A percentile compares a stretch with the other conserved stretches of the same genome.
Conservation (phyloP, 2,329 filamentous ascomycete genomes). For the Juglanconis juglandina region DNA sequence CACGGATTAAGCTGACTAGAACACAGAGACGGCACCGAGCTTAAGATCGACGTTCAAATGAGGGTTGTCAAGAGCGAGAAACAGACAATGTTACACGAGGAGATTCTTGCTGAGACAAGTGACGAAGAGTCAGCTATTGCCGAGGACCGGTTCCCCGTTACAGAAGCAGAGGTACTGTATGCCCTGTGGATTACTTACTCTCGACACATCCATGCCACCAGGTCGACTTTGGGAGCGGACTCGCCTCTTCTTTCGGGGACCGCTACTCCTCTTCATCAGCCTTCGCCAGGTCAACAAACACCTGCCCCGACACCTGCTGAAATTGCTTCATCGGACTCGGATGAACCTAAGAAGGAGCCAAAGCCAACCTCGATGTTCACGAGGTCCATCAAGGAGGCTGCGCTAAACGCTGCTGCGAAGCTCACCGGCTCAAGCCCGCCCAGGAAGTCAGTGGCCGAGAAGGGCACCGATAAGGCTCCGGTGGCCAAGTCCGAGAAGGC, state of each 20-base stretch:
- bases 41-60: slow-evolving; percentile 95
- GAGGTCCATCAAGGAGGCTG: slow-evolving; percentile 55
- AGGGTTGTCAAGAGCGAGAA: slow-evolving; percentile 89
- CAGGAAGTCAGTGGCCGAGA: slow-evolving; percentile 23
- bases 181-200: slow-evolving; percentile 98
- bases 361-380: slow-evolving; percentile 48
- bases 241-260: slow-evolving; percentile 62
- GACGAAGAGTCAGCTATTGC: slow-evolving; percentile 46
- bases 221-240: slow-evolving; percentile 56
- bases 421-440: slow-evolving; percentile 36
- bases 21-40: slow-evolving; percentile 85
- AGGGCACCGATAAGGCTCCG: slow-evolving; percentile 15
- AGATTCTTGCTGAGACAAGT: slow-evolving; percentile 61
- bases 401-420: slow-evolving; percentile 52
- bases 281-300: slow-evolving; percentile 70
- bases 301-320: slow-evolving; percentile 55
- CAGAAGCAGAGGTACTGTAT: slow-evolving; percentile 76
- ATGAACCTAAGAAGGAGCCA: slow-evolving; percentile 41
- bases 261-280: slow-evolving; percentile 72
- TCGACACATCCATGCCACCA: slow-evolving; percentile 78
- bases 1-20: neutral
- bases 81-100: slow-evolving; percentile 56
- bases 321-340: slow-evolving; percentile 49
- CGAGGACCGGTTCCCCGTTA: slow-evolving; percentile 44
- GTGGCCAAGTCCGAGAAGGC: slow-evolving; percentile 31